Evolutionary conservation across 2,329 filamentous ascomycete species (phyloP), one percentile per base, ranked within the genome.

Genomic region (Lasiodiplodia sp.): DNA sequence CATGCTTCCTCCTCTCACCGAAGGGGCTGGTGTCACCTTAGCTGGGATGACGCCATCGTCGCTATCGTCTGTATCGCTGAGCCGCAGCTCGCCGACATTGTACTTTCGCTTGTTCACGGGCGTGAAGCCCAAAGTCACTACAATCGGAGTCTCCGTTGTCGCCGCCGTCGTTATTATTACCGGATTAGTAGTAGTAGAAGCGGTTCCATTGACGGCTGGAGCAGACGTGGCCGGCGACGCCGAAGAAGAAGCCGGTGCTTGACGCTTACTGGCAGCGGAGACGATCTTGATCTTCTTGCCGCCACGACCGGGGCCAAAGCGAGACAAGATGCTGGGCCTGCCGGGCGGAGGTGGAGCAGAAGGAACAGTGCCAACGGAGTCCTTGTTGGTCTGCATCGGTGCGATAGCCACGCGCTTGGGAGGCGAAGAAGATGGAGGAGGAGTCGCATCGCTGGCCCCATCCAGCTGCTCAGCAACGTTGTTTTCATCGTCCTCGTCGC

Each of bases 281-380:
- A 78, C 74, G 25, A 79, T 76, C 66, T 78, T 80, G 69, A 79
- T 76, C 58, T 78, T 79, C 71, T 76, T 78, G n/a, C 78, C 73
- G 3, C 52, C 34, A 28, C 25, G 52, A 14, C 44, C 44, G 60
- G 40, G 44, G 16, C 60, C 60, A n/a, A 47, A 16, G n/a, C 65
- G 52, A 31, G 38, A 25, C 16, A 67, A 5, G 31, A 67, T 67
- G 44, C 65, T 67, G 4, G 21, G 40, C 28, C 40, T 60, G 47
- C 76, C 76, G 2, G 23, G 10, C 10, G 71, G 71, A 23, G 53
- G 52, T 10, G 47, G 49, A 21, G n/a, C 12, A 16, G 23, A 21
- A 4, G 56, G 44, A 40, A 55, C 12, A 47, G 40, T 18, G 38
- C 28, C 16, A 34, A 37, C 12, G 40, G n/a, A 38, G 12, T 51